A percentile compares a stretch with the other conserved stretches of the same genome.
Evolutionary conservation across 1,139 yeast genomes (phyloP).

Genomic region (Hemisphaericaspora xylanilytica): DNA sequence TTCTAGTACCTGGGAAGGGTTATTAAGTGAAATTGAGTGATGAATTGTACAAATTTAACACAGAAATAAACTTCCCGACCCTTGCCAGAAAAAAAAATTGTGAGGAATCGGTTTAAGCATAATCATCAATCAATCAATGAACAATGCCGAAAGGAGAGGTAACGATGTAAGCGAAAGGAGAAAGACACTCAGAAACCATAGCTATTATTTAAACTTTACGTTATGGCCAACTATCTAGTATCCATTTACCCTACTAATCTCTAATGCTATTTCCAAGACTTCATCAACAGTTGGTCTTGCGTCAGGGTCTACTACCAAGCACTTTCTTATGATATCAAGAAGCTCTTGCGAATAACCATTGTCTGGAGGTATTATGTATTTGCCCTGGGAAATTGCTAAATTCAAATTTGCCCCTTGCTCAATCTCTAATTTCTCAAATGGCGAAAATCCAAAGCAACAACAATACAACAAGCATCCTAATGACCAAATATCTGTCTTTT

Average conservation of each 20-base stretch:
- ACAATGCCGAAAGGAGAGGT: no score
- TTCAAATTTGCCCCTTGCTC: conserved; percentile 80
- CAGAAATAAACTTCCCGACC: no score
- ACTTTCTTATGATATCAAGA: conserved; percentile 52
- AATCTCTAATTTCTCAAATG: conserved; percentile 81
- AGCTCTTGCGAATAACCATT: conserved; percentile 52
- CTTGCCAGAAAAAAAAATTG: no score
- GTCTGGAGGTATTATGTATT: conserved; percentile 57
- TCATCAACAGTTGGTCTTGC: conserved; percentile 64
- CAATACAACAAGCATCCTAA: conserved; percentile 82
- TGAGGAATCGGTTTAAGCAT: no score
- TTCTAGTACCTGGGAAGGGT: no score
- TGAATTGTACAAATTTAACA: no score
- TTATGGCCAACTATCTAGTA: no score
- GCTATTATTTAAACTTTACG: no score
- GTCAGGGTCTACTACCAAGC: conserved; percentile 59
- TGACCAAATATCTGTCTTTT: conserved; percentile 86
- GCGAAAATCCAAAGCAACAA: conserved; percentile 74
- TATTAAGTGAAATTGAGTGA: no score
- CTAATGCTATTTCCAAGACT: conserved; percentile 49
- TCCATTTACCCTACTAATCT: conserved; percentile 19
- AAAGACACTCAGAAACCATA: no score
- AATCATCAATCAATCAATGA: no score
- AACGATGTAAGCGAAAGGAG: background rate
- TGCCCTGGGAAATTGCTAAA: conserved; percentile 73